Base-by-base conservation (phyloP, 208 protist species). In the Trypanosoma cruzi region DNA sequence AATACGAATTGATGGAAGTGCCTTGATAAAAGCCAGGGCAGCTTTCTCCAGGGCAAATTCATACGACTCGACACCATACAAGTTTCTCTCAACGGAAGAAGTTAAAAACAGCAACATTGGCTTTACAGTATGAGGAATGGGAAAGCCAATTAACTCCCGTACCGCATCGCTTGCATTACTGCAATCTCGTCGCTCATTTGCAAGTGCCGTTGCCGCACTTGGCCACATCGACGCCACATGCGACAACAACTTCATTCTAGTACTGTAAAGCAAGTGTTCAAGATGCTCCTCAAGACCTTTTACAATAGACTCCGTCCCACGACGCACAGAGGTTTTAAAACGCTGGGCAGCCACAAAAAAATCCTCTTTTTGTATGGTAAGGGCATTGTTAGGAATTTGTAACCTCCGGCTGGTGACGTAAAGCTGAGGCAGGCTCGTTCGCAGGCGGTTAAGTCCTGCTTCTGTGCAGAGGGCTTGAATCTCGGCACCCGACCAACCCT, bases 401-500 rank as follows among this genome's bases (percentile, higher is more conserved):
- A 93, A 69, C 16, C 77, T 81, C 40, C 63, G 59, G 57, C 81
- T 85, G 31, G 79, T 86, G 8, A 78, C 75, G 76, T 94, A 96
- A 32, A 96, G 71, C 81, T 96, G 79, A 37, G 90, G 90, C 34
- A 95, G 64, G 2, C 80, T 73, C 10, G 80, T 81, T 58, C 92
- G 90, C 36, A 97, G 76, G 0, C 84, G 80, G 60, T 92, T 75
- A 16, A 95, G 74, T 28, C 81, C 77, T 18, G 99, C 98, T 84
- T 99, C 99, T n/a, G 96, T 99, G 83, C 98, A 99, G 7, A 99
- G 87, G 10, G 96, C 89, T 24, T 98, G 97, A 31, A 99, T 68
- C 88, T 99, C 99, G 1, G 99, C 98, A 36, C 99, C 99, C 10
- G 99, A 98, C 77, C 97, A 99, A 64, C 99, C 98, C 76, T 99